Evolutionary conservation across 1,284 basidiomycete genomes (phyloP).

Genomic region (Ustilago trichophora): DNA sequence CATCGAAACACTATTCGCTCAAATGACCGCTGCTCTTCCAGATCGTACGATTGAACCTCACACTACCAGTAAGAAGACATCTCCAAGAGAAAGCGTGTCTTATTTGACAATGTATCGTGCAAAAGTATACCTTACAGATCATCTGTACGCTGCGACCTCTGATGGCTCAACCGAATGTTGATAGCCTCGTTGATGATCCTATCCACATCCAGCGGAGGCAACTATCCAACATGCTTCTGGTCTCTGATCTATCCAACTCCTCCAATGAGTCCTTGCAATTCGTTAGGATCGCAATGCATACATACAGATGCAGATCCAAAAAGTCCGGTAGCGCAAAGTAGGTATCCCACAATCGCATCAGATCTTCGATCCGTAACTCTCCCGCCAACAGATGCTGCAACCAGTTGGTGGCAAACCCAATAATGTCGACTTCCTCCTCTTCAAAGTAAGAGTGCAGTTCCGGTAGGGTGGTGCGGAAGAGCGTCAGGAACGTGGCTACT

Average conservation of each 20-base stretch:
- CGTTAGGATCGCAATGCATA: slow-evolving; percentile 66
- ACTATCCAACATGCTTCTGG: slow-evolving; percentile 64
- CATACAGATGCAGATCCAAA: slow-evolving; percentile 65
- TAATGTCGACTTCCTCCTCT: slow-evolving; percentile 65
- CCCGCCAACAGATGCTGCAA: slow-evolving; percentile 62
- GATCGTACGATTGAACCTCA: no score
- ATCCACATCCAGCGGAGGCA: slow-evolving; percentile 64
- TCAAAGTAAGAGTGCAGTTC: slow-evolving; percentile 67
- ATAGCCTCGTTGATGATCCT: slow-evolving; percentile 65
- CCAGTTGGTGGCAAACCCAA: slow-evolving; percentile 63
- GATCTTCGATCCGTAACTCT: slow-evolving; percentile 62
- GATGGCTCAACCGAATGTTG: slow-evolving; percentile 61
- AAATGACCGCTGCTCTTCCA: no score
- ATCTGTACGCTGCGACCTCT: slow-evolving; percentile 39
- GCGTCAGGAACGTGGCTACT: slow-evolving; percentile 64
- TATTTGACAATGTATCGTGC: no score
- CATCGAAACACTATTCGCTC: no score
- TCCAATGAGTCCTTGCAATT: slow-evolving; percentile 66
- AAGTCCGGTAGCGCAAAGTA: slow-evolving; percentile 65
- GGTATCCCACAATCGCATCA: slow-evolving; percentile 66
- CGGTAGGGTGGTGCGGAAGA: slow-evolving; percentile 64
- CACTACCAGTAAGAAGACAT: no score
- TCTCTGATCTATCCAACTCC: slow-evolving; percentile 65
- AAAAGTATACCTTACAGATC: neutral
- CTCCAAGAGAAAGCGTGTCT: no score